These are phyloP conservation scores for Globisporangium paddicum DNA, from an alignment of 352 stramenopile species.

Conservation along the genomic window DNA sequence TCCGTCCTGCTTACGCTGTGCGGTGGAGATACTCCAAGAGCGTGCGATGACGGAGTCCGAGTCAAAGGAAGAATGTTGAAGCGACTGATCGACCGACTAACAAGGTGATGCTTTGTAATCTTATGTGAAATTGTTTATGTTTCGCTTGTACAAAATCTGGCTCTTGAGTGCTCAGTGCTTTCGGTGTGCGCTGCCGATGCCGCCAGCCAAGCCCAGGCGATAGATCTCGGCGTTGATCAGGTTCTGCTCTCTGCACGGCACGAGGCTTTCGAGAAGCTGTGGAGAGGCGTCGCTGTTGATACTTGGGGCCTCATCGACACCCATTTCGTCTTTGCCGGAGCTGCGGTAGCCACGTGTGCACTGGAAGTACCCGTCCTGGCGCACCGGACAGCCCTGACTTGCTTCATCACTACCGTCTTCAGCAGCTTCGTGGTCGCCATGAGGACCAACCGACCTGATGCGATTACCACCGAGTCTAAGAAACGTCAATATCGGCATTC, in stretches of 20 bases:
- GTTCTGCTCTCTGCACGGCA: constrained; percentile 22
- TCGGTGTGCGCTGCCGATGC: background rate
- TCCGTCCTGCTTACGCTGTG: constrained; percentile 29
- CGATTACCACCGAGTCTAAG: constrained; percentile 54
- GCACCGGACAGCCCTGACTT: constrained; percentile 14
- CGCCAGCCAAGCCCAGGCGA: background rate
- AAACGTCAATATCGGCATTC: constrained; percentile 31
- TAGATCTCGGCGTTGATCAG: constrained; percentile 18
- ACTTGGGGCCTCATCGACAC: background rate
- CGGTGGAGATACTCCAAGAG: constrained; percentile 12
- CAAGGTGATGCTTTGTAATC: too few species aligned
- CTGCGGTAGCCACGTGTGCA: constrained; percentile 17
- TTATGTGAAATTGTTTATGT: too few species aligned
- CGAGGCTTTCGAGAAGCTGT: constrained; percentile 6
- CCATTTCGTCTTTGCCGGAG: background rate
- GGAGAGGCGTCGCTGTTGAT: background rate
- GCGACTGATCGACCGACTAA: too few species aligned
- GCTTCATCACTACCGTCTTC: background rate
- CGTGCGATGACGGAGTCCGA: background rate
- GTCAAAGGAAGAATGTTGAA: constrained; percentile 5
- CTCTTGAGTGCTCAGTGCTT: background rate
- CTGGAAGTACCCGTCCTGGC: constrained; percentile 55
- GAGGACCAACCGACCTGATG: too few species aligned
- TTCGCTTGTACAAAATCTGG: background rate
- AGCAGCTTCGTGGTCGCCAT: background rate